Evolutionary conservation across 257 asterid genomes (phyloP).

Genomic region (Nemophila menziesii): DNA sequence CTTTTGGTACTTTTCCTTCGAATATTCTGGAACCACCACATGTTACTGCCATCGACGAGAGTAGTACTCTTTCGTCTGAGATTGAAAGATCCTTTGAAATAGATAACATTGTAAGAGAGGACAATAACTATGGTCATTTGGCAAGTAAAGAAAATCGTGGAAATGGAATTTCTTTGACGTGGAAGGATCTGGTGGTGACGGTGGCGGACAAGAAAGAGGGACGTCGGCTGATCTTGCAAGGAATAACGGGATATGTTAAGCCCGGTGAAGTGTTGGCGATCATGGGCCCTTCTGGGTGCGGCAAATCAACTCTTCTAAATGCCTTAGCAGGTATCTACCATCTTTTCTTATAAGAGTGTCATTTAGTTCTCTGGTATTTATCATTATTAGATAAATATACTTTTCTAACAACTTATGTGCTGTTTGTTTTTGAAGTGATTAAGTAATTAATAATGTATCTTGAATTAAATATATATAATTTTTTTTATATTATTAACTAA

Average conservation of each 20-base stretch:
- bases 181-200: conserved; percentile 47
- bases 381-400: too few species aligned
- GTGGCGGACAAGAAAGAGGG: conserved; percentile 25
- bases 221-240: conserved; percentile 36
- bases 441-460: too few species aligned
- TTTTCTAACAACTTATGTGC: too few species aligned
- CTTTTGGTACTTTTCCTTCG: not conserved
- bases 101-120: not conserved
- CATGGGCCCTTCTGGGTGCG: conserved; percentile 70
- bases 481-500: too few species aligned
- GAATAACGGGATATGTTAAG: conserved; percentile 36
- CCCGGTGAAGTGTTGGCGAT: conserved; percentile 45
- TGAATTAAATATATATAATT: too few species aligned
- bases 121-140: not conserved
- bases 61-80: not conserved
- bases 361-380: too few species aligned
- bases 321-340: conserved; percentile 45
- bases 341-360: too few species aligned
- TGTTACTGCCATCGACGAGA: not conserved
- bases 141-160: not conserved
- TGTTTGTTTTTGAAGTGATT: too few species aligned
- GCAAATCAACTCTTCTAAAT: conserved; percentile 61
- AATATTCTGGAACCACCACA: not conserved
- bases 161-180: conserved; percentile 35
- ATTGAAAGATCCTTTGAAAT: not conserved